Evolutionary conservation across 1,284 basidiomycete genomes (phyloP).

Genomic region (Xerocomus cyaneibrunnescens): DNA sequence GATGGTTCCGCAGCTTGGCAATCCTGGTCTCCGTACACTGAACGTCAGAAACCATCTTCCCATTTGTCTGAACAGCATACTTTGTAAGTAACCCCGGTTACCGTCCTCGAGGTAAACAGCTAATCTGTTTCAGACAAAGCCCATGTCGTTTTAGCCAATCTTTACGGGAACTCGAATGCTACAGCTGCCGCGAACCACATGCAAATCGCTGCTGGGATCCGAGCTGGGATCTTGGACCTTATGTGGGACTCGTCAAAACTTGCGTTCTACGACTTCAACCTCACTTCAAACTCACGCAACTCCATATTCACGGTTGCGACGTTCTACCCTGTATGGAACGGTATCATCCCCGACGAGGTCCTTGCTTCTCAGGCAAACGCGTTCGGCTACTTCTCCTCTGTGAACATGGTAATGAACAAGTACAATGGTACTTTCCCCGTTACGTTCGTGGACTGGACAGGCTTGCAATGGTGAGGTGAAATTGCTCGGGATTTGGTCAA

Average conservation of each 20-base stretch:
- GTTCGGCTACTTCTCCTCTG: conserved; percentile 68
- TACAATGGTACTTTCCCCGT: conserved; percentile 54
- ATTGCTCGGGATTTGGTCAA: not conserved
- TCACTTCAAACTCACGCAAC: conserved; percentile 63
- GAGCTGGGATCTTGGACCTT: conserved; percentile 77
- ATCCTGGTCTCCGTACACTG: conserved; percentile 64
- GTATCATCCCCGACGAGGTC: conserved; percentile 77
- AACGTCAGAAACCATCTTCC: conserved; percentile 73
- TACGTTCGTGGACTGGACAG: conserved; percentile 62
- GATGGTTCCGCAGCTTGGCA: conserved; percentile 47
- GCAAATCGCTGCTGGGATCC: conserved; percentile 56
- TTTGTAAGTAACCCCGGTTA: conserved; percentile 53
- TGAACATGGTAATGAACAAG: conserved; percentile 76
- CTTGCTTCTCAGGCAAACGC: conserved; percentile 57
- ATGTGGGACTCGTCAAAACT: conserved; percentile 82
- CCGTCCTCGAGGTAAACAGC: not conserved
- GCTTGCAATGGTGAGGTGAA: conserved; percentile 71
- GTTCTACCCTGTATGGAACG: conserved; percentile 87
- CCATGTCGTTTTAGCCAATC: conserved; percentile 57
- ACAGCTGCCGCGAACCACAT: conserved; percentile 53
- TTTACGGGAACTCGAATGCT: conserved; percentile 56
- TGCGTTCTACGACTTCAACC: conserved; percentile 88
- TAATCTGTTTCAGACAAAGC: conserved; percentile 54
- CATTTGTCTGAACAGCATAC: conserved; percentile 81
- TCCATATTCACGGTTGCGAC: conserved; percentile 67